Percentiles rank a stretch among this genome's conserved stretches.
Evolutionary conservation across 148 eudicot species (phyloP).

Genomic region (Agrostemma githago): DNA sequence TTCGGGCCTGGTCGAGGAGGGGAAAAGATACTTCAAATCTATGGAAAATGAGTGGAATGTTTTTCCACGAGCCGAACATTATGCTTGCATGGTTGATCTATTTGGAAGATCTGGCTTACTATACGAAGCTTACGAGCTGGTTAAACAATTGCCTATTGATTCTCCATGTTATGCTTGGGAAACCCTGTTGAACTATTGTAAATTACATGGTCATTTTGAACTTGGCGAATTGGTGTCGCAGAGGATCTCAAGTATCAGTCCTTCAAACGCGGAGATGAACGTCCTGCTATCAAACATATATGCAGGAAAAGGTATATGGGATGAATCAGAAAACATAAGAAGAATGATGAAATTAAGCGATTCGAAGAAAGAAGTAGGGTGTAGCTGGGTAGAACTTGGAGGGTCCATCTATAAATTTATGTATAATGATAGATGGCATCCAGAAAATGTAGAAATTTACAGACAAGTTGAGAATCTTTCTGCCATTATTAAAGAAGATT

Average conservation of each 20-base stretch:
- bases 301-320: slow-evolving; percentile 47
- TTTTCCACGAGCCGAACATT: slow-evolving; percentile 43
- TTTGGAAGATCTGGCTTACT: slow-evolving; percentile 49
- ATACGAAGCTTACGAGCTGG: slow-evolving; percentile 44
- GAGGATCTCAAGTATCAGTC: slow-evolving; percentile 24
- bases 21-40: slow-evolving; percentile 35
- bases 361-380: slow-evolving; percentile 40
- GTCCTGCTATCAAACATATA: slow-evolving; percentile 42
- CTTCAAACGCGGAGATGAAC: slow-evolving; percentile 33
- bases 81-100: slow-evolving; percentile 52
- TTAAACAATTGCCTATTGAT: slow-evolving; percentile 34
- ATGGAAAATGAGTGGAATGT: slow-evolving; percentile 42
- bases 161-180: slow-evolving; percentile 44
- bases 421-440: slow-evolving; percentile 41
- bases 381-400: slow-evolving; percentile 50
- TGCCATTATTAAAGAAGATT: slow-evolving; percentile 27
- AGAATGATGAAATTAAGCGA: slow-evolving; percentile 27
- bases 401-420: slow-evolving; percentile 35
- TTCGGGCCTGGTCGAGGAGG: slow-evolving; percentile 42
- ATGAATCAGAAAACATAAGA: slow-evolving; percentile 36
- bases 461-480: slow-evolving; percentile 38
- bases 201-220: slow-evolving; percentile 38
- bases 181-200: slow-evolving; percentile 45
- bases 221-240: slow-evolving; percentile 36
- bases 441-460: slow-evolving; percentile 35